These are phyloP conservation scores for Boletus rex-veris DNA, from an alignment of 768 basidiomycete genomes.

Conservation along the genomic window DNA sequence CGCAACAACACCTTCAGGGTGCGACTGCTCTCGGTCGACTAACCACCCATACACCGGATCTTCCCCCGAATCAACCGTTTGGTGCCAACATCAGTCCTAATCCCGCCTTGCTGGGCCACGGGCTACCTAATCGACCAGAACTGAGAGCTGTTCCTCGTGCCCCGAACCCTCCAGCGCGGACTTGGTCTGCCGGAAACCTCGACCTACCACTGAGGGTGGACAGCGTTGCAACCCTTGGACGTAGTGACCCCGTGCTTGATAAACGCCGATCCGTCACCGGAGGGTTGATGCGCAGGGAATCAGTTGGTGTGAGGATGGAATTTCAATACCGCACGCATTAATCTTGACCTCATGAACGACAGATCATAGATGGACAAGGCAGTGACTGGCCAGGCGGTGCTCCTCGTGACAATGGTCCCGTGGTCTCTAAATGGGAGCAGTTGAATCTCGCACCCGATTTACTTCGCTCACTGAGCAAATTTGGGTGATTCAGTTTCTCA, in stretches of 20 bases:
- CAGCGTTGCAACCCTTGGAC: constrained; percentile 35
- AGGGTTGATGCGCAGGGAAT: constrained; percentile 68
- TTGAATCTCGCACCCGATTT: constrained; percentile 82
- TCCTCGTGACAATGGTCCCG: constrained; percentile 69
- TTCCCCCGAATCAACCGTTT: constrained; percentile 42
- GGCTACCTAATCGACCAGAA: constrained; percentile 63
- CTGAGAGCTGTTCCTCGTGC: constrained; percentile 55
- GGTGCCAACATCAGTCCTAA: constrained; percentile 37
- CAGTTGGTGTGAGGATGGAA: constrained; percentile 55
- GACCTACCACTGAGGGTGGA: constrained; percentile 65
- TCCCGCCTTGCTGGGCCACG: constrained; percentile 50
- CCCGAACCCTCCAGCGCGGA: constrained; percentile 70
- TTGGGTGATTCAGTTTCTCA: constrained; percentile 63
- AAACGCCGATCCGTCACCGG: constrained; percentile 73
- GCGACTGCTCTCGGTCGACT: constrained; percentile 34
- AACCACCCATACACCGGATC: constrained; percentile 37
- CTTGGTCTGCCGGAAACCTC: constrained; percentile 80
- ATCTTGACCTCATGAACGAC: constrained; percentile 19
- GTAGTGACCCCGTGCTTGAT: constrained; percentile 46
- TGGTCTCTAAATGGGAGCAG: constrained; percentile 96
- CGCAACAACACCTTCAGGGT: constrained; percentile 61
- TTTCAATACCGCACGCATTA: constrained; percentile 1
- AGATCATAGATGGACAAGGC: constrained; percentile 56
- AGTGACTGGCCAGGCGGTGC: constrained; percentile 52
- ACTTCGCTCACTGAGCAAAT: constrained; percentile 84